Percentiles rank a stretch among this genome's conserved stretches.
These are phyloP conservation scores for Urtica urens DNA, from an alignment of 306 rosid genomes.

Conservation along the genomic window DNA sequence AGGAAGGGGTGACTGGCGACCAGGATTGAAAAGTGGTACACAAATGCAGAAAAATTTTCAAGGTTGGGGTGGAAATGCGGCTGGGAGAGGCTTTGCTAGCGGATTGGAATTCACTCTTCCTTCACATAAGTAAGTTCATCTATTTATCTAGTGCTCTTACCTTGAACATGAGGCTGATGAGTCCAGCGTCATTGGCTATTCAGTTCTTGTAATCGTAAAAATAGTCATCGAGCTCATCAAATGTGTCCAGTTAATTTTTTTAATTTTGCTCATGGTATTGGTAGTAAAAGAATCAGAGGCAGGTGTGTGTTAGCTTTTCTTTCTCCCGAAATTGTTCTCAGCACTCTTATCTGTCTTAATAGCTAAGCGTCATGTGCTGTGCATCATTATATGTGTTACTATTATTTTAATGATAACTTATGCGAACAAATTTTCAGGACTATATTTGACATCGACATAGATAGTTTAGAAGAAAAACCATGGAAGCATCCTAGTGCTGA, in stretches of 20 bases:
- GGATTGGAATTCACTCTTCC: constrained; percentile 97
- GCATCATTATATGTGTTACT: neutral
- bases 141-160: neutral
- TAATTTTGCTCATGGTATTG: too few relatives aligned
- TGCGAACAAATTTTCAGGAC: constrained; percentile 49
- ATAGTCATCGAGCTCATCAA: too few relatives aligned
- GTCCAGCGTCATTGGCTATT: constrained; percentile 1
- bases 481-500: constrained; percentile 85
- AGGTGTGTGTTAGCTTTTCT: too few relatives aligned
- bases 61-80: constrained; percentile 67
- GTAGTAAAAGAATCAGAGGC: too few relatives aligned
- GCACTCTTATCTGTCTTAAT: too few relatives aligned
- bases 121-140: constrained; percentile 73
- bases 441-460: constrained; percentile 87
- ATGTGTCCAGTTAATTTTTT: too few relatives aligned
- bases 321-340: too few relatives aligned
- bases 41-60: constrained; percentile 71
- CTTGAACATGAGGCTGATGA: constrained; percentile 9
- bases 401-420: constrained; percentile 8
- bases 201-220: too few relatives aligned
- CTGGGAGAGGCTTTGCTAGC: constrained; percentile 81
- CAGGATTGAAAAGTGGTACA: constrained; percentile 53
- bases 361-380: too few relatives aligned
- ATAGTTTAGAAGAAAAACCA: constrained; percentile 86
- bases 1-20: constrained; percentile 99